phyloP scores from a whole-genome alignment of 2,329 filamentous ascomycete species.

The Cytospora leucostoma region DNA sequence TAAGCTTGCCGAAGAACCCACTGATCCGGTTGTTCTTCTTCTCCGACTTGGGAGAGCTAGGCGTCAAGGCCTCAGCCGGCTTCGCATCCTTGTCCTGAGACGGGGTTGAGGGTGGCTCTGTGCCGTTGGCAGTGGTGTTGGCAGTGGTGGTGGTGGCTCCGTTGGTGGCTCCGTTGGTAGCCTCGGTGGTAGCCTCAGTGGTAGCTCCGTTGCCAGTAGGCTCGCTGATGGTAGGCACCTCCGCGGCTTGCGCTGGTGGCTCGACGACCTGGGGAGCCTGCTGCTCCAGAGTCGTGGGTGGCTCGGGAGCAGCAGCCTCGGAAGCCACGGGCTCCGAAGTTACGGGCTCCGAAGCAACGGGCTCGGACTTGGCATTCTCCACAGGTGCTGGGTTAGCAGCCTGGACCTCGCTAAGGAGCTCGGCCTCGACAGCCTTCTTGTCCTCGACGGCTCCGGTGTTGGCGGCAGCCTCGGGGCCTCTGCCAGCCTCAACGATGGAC shows the following conservation, averaged over 20 bases:
- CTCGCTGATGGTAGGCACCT: slow-evolving; percentile 29
- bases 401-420: slow-evolving; percentile 68
- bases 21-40: slow-evolving; percentile 68
- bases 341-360: too few relatives aligned
- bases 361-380: slow-evolving; percentile 31
- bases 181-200: slow-evolving; percentile 20
- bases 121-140: slow-evolving; percentile 26
- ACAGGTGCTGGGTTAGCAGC: slow-evolving; percentile 39
- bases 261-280: slow-evolving; percentile 31
- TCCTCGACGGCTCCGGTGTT: slow-evolving; percentile 70
- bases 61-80: slow-evolving; percentile 23
- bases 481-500: slow-evolving; percentile 58
- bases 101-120: slow-evolving; percentile 29
- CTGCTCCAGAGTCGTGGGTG: slow-evolving; percentile 29
- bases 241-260: slow-evolving; percentile 27
- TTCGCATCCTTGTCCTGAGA: slow-evolving; percentile 29
- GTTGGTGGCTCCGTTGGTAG: slow-evolving; percentile 21
- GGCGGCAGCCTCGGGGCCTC: slow-evolving; percentile 70
- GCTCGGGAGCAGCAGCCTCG: slow-evolving; percentile 11
- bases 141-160: slow-evolving; percentile 7
- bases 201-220: slow-evolving; percentile 27
- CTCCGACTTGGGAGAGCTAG: slow-evolving; percentile 40
- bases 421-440: slow-evolving; percentile 72
- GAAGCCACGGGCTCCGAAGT: slow-evolving; percentile 16
- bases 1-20: slow-evolving; percentile 61